phyloP scores from a whole-genome alignment of 148 eudicot species.

The Polygonum maritimum region DNA sequence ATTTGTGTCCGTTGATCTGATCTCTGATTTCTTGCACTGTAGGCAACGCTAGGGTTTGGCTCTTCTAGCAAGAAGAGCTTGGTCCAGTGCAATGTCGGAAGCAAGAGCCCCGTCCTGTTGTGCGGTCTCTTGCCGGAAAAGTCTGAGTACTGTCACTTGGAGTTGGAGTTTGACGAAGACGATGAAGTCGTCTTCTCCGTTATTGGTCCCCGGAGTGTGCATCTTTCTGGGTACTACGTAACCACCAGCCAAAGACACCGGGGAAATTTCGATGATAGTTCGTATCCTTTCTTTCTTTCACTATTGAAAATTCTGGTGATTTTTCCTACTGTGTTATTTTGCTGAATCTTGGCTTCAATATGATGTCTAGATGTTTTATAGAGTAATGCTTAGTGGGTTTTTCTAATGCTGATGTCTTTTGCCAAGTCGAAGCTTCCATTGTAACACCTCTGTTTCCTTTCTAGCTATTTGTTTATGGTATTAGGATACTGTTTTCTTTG shows the following conservation, averaged over 20 bases:
- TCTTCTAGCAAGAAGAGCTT: slow-evolving; percentile 35
- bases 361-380: background rate
- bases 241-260: slow-evolving; percentile 16
- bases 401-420: background rate
- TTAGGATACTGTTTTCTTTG: slow-evolving; percentile 25
- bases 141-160: slow-evolving; percentile 65
- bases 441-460: background rate
- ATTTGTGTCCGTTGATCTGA: background rate
- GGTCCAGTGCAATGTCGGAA: slow-evolving; percentile 87
- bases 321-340: too few species aligned
- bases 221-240: slow-evolving; percentile 66
- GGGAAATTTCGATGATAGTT: slow-evolving; percentile 26
- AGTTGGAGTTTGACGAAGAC: slow-evolving; percentile 81
- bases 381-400: background rate
- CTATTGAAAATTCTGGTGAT: too few species aligned
- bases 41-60: slow-evolving; percentile 82
- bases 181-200: slow-evolving; percentile 74
- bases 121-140: slow-evolving; percentile 68
- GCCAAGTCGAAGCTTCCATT: background rate
- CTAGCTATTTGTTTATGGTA: background rate
- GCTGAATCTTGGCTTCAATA: background rate
- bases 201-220: slow-evolving; percentile 70
- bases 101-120: slow-evolving; percentile 69
- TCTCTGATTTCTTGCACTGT: background rate
- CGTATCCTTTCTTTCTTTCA: slow-evolving; percentile 53